Conservation (phyloP, 2,329 filamentous ascomycete genomes). For the Verticillium zaregamsianum region DNA sequence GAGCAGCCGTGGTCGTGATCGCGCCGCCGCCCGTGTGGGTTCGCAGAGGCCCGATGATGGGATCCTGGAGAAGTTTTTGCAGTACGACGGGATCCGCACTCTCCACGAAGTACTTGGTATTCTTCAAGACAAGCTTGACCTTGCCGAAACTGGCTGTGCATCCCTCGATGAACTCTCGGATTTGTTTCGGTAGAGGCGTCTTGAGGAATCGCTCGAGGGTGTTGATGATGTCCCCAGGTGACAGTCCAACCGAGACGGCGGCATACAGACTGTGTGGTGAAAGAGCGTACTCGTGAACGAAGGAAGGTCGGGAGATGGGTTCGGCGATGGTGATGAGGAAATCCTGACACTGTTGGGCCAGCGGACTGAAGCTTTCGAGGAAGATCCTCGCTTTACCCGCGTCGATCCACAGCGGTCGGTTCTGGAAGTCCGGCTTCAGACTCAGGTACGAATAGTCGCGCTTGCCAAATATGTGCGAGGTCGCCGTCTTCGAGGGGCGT, state of each 20-base stretch:
- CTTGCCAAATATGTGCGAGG: slow-evolving; percentile 39
- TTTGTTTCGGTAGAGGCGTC: slow-evolving; percentile 76
- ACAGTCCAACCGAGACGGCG: slow-evolving; percentile 89
- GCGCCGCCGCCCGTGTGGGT: slow-evolving; percentile 63
- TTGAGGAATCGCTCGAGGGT: slow-evolving; percentile 87
- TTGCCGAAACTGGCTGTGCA: slow-evolving; percentile 92
- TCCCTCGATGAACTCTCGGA: slow-evolving; percentile 71
- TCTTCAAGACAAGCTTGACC: slow-evolving; percentile 89
- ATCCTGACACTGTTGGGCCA: slow-evolving; percentile 83
- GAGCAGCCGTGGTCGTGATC: slow-evolving; percentile 75
- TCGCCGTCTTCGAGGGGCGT: slow-evolving; percentile 20
- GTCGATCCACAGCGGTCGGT: slow-evolving; percentile 92
- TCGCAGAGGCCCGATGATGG: slow-evolving; percentile 73
- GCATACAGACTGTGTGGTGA: slow-evolving; percentile 93
- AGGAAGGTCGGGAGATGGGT: slow-evolving; percentile 82
- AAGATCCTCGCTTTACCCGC: slow-evolving; percentile 82
- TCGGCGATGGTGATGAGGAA: slow-evolving; percentile 96
- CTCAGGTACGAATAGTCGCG: slow-evolving; percentile 76
- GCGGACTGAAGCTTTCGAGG: slow-evolving; percentile 87
- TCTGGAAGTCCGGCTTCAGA: slow-evolving; percentile 83
- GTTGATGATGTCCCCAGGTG: slow-evolving; percentile 83
- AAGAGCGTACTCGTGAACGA: slow-evolving; percentile 89
- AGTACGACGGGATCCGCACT: slow-evolving; percentile 84
- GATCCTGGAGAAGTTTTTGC: slow-evolving; percentile 80
- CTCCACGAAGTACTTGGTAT: slow-evolving; percentile 92